Percentiles rank a stretch among this genome's conserved stretches.
Evolutionary conservation across 805 yeast species (phyloP).

Genomic region (Kodamaea restingae): DNA sequence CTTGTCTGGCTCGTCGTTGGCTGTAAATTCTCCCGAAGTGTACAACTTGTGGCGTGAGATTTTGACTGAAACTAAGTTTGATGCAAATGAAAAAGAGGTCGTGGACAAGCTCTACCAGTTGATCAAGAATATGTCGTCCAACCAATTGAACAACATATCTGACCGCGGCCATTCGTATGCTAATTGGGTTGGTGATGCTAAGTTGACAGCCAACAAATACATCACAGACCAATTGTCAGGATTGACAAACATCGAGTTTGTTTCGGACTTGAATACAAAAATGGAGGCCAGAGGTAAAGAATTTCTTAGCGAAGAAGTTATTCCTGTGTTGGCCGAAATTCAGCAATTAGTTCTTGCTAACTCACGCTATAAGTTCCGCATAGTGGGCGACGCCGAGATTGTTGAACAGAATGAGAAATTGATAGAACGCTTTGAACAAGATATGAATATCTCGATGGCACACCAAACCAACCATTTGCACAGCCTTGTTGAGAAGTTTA

Average conservation of each 20-base stretch:
- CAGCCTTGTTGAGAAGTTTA: constrained; percentile 15
- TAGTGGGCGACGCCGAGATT: constrained; percentile 54
- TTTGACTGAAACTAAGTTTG: constrained; percentile 64
- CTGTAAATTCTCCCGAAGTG: constrained; percentile 56
- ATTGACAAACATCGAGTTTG: constrained; percentile 69
- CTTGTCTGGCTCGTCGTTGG: constrained; percentile 66
- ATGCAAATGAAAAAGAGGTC: constrained; percentile 35
- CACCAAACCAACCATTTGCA: constrained; percentile 8
- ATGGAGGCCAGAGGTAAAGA: constrained; percentile 39
- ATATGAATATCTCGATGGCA: not conserved
- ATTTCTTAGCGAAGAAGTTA: constrained; percentile 42
- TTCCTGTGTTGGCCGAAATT: constrained; percentile 60
- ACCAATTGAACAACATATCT: constrained; percentile 73
- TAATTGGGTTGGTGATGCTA: constrained; percentile 58
- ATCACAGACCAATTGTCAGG: constrained; percentile 67
- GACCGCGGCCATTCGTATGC: constrained; percentile 89
- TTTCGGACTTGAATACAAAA: constrained; percentile 53
- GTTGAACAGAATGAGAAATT: constrained; percentile 33
- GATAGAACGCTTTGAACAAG: constrained; percentile 27
- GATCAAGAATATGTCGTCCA: constrained; percentile 70
- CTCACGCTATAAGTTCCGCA: constrained; percentile 44
- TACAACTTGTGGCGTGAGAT: constrained; percentile 66
- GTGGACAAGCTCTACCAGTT: constrained; percentile 68
- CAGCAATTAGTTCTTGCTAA: constrained; percentile 42
- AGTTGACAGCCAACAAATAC: constrained; percentile 55